A percentile compares a stretch with the other conserved stretches of the same genome.
These are phyloP conservation scores for Chlorophyllum brunneum DNA, from an alignment of 768 basidiomycete genomes.

Conservation along the genomic window DNA sequence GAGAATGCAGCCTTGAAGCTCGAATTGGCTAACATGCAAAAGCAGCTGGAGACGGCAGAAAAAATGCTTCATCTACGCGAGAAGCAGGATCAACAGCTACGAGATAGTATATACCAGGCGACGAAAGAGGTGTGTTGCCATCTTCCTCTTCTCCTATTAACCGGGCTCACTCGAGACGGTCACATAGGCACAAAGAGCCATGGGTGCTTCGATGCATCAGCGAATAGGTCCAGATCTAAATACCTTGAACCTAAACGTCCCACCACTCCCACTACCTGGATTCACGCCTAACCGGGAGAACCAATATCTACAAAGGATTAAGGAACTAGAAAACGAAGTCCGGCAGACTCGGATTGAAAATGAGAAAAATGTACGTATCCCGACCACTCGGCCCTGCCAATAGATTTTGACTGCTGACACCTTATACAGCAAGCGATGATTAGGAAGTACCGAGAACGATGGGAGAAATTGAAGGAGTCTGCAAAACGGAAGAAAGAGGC, in stretches of 20 bases:
- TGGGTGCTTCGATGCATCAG: constrained; percentile 65
- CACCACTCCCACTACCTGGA: constrained; percentile 46
- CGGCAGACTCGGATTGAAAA: constrained; percentile 62
- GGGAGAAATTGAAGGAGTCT: constrained; percentile 88
- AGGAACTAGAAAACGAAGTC: constrained; percentile 81
- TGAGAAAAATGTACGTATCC: constrained; percentile 68
- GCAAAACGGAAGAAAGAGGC: constrained; percentile 84
- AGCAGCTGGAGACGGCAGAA: constrained; percentile 58
- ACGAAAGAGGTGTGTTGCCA: constrained; percentile 48
- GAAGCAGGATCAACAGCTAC: constrained; percentile 75
- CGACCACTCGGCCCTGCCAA: background rate
- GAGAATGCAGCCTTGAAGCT: constrained; percentile 65
- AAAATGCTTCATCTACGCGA: constrained; percentile 62
- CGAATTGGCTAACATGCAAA: constrained; percentile 55
- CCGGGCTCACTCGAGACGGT: background rate
- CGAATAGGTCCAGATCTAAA: constrained; percentile 52
- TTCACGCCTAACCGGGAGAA: constrained; percentile 51
- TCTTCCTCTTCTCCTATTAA: background rate
- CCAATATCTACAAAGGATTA: constrained; percentile 56
- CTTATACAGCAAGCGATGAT: constrained; percentile 31
- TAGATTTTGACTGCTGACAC: background rate
- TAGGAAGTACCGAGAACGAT: constrained; percentile 76
- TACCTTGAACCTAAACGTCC: constrained; percentile 54
- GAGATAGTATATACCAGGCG: constrained; percentile 75
- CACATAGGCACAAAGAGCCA: constrained; percentile 70